Base-by-base conservation (phyloP, 371 early-diverging fungal genomes). In the Syncephalis fuscata region DNA sequence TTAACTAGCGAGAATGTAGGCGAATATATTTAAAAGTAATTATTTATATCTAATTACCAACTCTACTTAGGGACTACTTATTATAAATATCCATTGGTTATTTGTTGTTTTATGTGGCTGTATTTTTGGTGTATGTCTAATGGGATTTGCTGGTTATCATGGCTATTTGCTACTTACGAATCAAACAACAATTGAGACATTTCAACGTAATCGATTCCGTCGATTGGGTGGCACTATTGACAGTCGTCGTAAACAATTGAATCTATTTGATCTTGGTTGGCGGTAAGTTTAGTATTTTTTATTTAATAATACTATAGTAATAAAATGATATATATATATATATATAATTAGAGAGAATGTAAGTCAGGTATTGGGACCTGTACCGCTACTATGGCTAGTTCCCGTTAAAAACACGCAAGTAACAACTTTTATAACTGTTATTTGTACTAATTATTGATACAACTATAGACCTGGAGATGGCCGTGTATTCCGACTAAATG, bases 121-220 rank as follows among this genome's bases (percentile, higher is more conserved):
- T n/a, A 44, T 64, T 19, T 64, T 64, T 48, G 54, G 52, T 24
- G 39, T 64, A 10, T 64, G 64, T 45, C 43, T 64, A 24, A 53
- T 59, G 17, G 59, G 62, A 1, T 64, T 64, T 46, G 55, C 60
- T n/a, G 49, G 55, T 20, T 59, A 57, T 21, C 64, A 64, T 46
- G 50, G 57, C n/a, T 40, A 48, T 3, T 37, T 64, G 22, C 56
- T 64, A n/a, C 57, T 54, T n/a, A 32, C 50, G 11, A 64, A 64
- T 54, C 56, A 55, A 45, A 64, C 64, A 7, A 61, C 64, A 16
- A 51, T 64, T 25, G 64, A 64, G 53, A 61, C 58, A 41, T 59
- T 61, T 23, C 59, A 53, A 45, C 53, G 50, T 40, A 59, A 61
- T 46, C 51, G 51, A 43, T 64, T 59, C 46, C 50, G 55, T 24